Percentiles rank a stretch among this genome's conserved stretches.
Conservation (phyloP, 352 stramenopile species). For the Globisporangium uncinulatum region DNA sequence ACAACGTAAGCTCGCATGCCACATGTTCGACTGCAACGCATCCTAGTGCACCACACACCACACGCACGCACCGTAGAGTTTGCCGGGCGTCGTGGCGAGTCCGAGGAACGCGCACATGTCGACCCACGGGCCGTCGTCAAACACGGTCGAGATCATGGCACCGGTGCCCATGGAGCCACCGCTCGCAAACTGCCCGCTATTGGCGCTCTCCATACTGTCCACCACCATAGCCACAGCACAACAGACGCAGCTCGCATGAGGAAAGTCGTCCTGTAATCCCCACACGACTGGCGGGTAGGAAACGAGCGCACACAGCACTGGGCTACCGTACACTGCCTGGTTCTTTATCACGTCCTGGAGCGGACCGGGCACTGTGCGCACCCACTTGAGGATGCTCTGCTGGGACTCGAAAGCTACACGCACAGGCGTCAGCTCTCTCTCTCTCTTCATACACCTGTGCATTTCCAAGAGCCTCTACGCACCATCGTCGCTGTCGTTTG, state of each 20-base stretch:
- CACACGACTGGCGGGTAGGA: too few relatives aligned
- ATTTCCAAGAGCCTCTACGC: neutral
- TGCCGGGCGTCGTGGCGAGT: conserved; percentile 37
- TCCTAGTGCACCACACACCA: neutral
- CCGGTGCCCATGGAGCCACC: conserved; percentile 31
- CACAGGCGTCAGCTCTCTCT: neutral
- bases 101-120: conserved; percentile 67
- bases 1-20: neutral
- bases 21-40: neutral
- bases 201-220: conserved; percentile 35
- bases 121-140: conserved; percentile 78
- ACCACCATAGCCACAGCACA: conserved; percentile 3
- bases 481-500: neutral
- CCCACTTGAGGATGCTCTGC: conserved; percentile 74
- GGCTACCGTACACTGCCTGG: conserved; percentile 12
- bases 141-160: conserved; percentile 55
- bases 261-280: too few relatives aligned
- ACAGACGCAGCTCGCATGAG: conserved; percentile 26
- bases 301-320: too few relatives aligned
- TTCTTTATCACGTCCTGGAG: conserved; percentile 79
- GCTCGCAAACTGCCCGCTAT: conserved; percentile 32
- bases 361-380: conserved; percentile 59
- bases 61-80: conserved; percentile 48
- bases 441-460: neutral
- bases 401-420: conserved; percentile 42